A percentile compares a stretch with the other conserved stretches of the same genome.
Conservation (phyloP, 2,329 filamentous ascomycete genomes). For the Penicillium sp. region DNA sequence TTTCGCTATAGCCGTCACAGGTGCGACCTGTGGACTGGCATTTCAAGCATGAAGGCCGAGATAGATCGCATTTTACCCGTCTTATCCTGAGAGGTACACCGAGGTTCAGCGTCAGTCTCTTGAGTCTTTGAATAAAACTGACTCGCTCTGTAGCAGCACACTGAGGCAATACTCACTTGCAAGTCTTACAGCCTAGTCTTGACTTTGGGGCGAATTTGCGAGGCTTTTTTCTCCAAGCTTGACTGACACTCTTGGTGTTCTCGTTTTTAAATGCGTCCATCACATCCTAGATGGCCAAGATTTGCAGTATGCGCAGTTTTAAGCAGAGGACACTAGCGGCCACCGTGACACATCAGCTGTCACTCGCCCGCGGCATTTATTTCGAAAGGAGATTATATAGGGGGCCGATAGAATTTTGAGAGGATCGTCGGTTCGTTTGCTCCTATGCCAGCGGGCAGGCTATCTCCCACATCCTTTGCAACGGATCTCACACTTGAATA, state of each 20-base stretch:
- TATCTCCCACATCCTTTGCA: not conserved
- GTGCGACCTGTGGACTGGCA: constrained; percentile 42
- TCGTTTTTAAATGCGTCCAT: not conserved
- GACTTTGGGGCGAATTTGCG: constrained; percentile 46
- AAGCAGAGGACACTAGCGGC: not conserved
- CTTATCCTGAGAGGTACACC: constrained; percentile 32
- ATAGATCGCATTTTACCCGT: constrained; percentile 43
- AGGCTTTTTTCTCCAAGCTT: constrained; percentile 42
- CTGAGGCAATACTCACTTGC: constrained; percentile 40
- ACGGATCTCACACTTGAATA: not conserved
- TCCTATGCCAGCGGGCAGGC: not conserved
- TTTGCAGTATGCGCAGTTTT: not conserved
- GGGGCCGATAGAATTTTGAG: not conserved
- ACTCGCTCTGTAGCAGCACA: not conserved
- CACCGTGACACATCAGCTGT: not conserved
- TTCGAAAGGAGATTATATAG: not conserved
- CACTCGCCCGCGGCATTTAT: not conserved
- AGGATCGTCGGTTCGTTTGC: not conserved
- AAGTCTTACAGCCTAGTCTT: constrained; percentile 44
- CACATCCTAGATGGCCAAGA: not conserved
- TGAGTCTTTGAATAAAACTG: not conserved
- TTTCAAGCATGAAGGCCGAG: constrained; percentile 39
- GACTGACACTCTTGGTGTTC: constrained; percentile 18
- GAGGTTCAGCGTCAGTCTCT: not conserved
- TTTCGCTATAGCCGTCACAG: constrained; percentile 40